These are phyloP conservation scores for Starmerella apis DNA, from an alignment of 805 yeast genomes.

Conservation along the genomic window DNA sequence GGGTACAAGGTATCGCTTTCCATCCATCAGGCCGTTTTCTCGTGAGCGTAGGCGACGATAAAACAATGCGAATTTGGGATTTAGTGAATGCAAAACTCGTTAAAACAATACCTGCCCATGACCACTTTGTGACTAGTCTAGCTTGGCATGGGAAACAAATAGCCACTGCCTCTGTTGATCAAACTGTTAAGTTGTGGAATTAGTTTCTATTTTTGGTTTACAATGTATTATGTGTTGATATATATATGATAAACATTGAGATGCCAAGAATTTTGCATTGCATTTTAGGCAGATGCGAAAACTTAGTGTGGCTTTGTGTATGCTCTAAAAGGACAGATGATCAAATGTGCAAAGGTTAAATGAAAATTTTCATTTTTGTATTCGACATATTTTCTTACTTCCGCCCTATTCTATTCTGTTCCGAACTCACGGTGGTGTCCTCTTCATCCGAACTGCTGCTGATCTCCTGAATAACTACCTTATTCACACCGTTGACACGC, in stretches of 20 bases:
- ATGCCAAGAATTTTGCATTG: neutral
- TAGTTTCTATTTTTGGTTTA: neutral
- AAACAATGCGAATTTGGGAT: slow-evolving; percentile 70
- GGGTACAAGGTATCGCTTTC: slow-evolving; percentile 62
- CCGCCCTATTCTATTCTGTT: neutral
- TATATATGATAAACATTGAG: too few species aligned
- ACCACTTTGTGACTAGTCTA: slow-evolving; percentile 63
- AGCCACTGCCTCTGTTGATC: slow-evolving; percentile 56
- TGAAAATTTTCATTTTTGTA: too few species aligned
- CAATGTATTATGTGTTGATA: neutral
- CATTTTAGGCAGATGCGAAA: neutral
- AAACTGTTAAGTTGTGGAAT: slow-evolving; percentile 45
- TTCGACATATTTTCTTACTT: neutral
- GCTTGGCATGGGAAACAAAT: slow-evolving; percentile 36
- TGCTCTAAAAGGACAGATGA: too few species aligned
- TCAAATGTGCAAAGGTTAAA: too few species aligned
- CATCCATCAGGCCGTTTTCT: slow-evolving; percentile 70
- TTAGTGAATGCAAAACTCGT: slow-evolving; percentile 39
- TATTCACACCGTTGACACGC: slow-evolving; percentile 73
- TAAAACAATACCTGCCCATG: slow-evolving; percentile 47
- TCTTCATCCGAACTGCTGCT: slow-evolving; percentile 10
- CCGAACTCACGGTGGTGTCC: neutral
- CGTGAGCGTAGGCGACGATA: slow-evolving; percentile 70
- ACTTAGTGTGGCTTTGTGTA: too few species aligned
- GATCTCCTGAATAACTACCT: slow-evolving; percentile 51